Percentiles rank a stretch among this genome's conserved stretches.
phyloP scores from a whole-genome alignment of 2,329 filamentous ascomycete genomes.

The Aquanectria penicillioides region DNA sequence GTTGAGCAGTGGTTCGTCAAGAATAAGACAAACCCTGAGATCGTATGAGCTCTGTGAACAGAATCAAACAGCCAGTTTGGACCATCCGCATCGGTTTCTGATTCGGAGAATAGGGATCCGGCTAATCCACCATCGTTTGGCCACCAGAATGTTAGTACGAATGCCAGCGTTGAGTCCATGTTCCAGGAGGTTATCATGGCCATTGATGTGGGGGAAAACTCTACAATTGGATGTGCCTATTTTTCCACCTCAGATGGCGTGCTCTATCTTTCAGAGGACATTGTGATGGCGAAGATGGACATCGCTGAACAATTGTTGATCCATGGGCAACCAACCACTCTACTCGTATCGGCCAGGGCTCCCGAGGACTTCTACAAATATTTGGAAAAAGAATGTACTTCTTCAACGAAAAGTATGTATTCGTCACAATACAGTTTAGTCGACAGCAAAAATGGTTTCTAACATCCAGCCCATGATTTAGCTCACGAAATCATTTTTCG shows the following conservation, averaged over 20 bases:
- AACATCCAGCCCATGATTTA: constrained; percentile 10
- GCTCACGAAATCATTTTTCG: constrained; percentile 60
- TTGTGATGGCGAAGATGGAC: constrained; percentile 74
- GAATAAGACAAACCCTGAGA: no score
- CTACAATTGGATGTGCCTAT: constrained; percentile 84
- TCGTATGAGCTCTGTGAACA: no score
- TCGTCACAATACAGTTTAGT: no score
- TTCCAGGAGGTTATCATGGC: constrained; percentile 78
- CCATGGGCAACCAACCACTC: constrained; percentile 63
- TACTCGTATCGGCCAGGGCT: constrained; percentile 62
- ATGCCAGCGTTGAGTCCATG: constrained; percentile 23
- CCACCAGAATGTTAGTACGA: constrained; percentile 1
- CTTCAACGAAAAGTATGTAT: constrained; percentile 20
- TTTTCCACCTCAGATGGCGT: constrained; percentile 77
- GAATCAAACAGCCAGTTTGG: no score
- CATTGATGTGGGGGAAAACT: constrained; percentile 76
- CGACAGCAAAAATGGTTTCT: no score
- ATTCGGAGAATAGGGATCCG: neutral
- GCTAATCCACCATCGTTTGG: neutral
- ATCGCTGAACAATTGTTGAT: constrained; percentile 70
- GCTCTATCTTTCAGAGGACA: constrained; percentile 81
- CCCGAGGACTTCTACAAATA: constrained; percentile 51
- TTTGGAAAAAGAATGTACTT: constrained; percentile 38
- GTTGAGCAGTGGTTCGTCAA: no score
- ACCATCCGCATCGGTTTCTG: no score